Evolutionary conservation across 768 basidiomycete genomes (phyloP), one percentile per base, ranked within the genome.

Genomic region (Collybiopsis luxurians): DNA sequence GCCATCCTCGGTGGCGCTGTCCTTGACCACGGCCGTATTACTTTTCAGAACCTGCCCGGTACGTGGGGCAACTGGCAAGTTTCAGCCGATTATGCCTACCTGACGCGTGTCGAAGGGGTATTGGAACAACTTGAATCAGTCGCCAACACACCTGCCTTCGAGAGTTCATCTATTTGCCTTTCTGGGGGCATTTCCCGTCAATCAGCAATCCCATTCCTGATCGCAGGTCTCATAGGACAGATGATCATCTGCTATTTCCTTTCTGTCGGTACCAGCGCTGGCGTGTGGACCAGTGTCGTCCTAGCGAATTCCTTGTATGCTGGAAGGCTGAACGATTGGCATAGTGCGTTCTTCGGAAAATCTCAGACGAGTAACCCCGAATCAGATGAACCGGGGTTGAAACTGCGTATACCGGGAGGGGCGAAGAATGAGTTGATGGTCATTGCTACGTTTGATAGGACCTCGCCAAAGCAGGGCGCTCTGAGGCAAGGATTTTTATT

Each of bases 221-320:
- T 65, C 2, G 59, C 63, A 27, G 66, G 68, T 12, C 45, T 66
- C 7, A 53, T 63, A 24, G 66, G 64, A 9, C 67, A 68, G 59
- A 58, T 60, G 6, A 44, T 63, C 34, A 58, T 67, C 15, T 69
- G 67, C 53, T 69, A 67, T 46, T 65, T 67, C 57, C 66, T 69
- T 34, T 50, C 60, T 36, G 62, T 67, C 24, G 65, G 65, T 54
- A 64, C 65, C 3, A 60, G 60, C n/a, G 67, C 66, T 19, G 66
- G 67, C 6, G 58, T 69, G 42, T 69, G 66, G 66, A 67, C 63
- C 2, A 61, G 55, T 36, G 65, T 69, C 23, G 65, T 61, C 17
- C 60, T 69, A 12, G 59, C 65, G 11, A 67, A 69, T 53, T 60
- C 61, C 1, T 44, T 69, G 6, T 65, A 56, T 30, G 48, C 56